These are phyloP conservation scores for Phytopythium litorale DNA, from an alignment of 352 stramenopile genomes.

Conservation along the genomic window DNA sequence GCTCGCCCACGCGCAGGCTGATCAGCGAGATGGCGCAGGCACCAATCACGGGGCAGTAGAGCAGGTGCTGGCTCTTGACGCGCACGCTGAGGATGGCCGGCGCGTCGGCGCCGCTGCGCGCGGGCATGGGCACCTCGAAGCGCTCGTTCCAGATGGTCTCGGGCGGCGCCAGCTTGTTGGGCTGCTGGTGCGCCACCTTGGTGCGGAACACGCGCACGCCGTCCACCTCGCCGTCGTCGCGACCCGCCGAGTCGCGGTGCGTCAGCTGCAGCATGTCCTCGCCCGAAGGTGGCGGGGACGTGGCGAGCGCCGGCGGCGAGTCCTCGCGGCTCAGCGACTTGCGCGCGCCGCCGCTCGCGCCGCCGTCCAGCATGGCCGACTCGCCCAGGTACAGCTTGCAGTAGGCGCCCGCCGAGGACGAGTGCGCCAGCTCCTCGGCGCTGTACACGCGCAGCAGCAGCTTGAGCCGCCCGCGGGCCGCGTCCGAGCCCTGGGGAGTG, in stretches of 20 bases:
- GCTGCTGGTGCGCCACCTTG: slow-evolving; percentile 29
- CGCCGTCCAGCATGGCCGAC: slow-evolving; percentile 43
- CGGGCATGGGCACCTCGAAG: slow-evolving; percentile 40
- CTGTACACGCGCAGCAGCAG: slow-evolving; percentile 56
- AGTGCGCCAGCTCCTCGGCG: slow-evolving; percentile 39
- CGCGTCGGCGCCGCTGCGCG: slow-evolving; percentile 11
- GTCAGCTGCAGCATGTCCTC: slow-evolving; percentile 4
- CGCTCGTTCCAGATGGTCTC: slow-evolving; percentile 58
- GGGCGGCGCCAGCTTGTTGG: slow-evolving; percentile 20
- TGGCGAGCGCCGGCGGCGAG: not conserved
- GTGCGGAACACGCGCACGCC: slow-evolving; percentile 47
- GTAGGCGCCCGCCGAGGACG: slow-evolving; percentile 55
- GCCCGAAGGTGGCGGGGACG: not conserved
- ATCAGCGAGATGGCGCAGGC: slow-evolving; percentile 47
- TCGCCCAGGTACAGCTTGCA: slow-evolving; percentile 65
- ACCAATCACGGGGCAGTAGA: slow-evolving; percentile 49
- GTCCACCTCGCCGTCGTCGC: slow-evolving; percentile 6
- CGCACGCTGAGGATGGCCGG: slow-evolving; percentile 55
- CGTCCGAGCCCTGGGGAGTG: too few relatives aligned
- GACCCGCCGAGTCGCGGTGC: slow-evolving; percentile 14
- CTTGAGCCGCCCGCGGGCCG: slow-evolving; percentile 18
- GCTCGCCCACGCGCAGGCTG: slow-evolving; percentile 33
- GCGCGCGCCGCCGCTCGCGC: slow-evolving; percentile 11
- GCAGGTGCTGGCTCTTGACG: slow-evolving; percentile 63
- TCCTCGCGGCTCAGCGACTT: slow-evolving; percentile 14